Base-by-base conservation (phyloP, 2,329 filamentous ascomycete species). In the Talaromyces piceae region DNA sequence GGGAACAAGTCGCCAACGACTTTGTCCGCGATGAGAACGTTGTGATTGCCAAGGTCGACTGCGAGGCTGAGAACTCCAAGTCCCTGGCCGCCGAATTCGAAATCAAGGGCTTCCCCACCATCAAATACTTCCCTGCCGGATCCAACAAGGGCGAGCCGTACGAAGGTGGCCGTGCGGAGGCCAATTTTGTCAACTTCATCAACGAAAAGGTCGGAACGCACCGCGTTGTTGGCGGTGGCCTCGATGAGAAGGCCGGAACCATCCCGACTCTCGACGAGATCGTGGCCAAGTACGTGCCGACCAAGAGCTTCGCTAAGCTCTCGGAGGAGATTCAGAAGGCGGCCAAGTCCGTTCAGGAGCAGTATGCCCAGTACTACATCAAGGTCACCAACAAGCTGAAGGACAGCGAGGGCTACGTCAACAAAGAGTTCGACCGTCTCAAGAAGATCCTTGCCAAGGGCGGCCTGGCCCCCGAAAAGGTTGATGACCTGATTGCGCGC, bases 101-200 rank as follows among this genome's bases (percentile, higher is more conserved):
- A 55, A 82, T 98, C 59, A 80, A 79, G 50, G 88, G 86, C 30
- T 98, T 94, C 79, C 93, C 93, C 46, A 98, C 93, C 56, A 95
- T 98, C 77, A 95, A 95, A 77, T 98, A 86, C 81, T 98, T 96
- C 81, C 81, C 89, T 60, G 87, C 86, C 69, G 91, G 90, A 61
- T 87, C 83, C 65, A 87, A 80, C 57, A 82, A 86, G 64, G 70
- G 83, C 43, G 78, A 84, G 61, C 66, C 76, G 43, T 98, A 96
- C 79, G 73, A 77, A 49, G 85, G 87, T 55, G 87, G 80, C 56
- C 91, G 93, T 59, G 76, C 77, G 46, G 89, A 96, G 76, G 76
- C 80, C 44, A 86, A 83, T 58, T 76, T 98, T 39, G 70, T 97
- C 59, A 70, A 79, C 4, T 98, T 86, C 75, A 67, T 98, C 72